A percentile compares a stretch with the other conserved stretches of the same genome.
These are phyloP conservation scores for Parmelia sp. DNA, from an alignment of 495 filamentous ascomycete genomes.

Conservation along the genomic window DNA sequence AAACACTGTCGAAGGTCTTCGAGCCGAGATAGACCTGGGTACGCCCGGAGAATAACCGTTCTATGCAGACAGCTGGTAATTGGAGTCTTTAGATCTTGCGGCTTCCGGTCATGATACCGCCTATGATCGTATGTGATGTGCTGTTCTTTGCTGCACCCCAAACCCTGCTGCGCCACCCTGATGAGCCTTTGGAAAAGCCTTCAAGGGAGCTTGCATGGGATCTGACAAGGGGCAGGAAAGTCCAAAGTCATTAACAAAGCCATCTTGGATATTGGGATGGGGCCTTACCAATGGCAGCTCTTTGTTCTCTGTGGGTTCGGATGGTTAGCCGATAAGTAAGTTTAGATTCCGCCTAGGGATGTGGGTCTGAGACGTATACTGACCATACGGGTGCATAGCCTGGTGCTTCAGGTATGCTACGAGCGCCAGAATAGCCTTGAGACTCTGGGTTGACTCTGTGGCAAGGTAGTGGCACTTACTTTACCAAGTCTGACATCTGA, in stretches of 20 bases:
- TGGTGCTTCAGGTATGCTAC: constrained; percentile 13
- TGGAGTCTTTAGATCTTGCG: constrained; percentile 31
- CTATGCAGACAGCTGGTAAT: background rate
- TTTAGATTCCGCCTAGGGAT: background rate
- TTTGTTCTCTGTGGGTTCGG: constrained; percentile 80
- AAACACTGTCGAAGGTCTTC: constrained; percentile 43
- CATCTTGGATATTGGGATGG: constrained; percentile 75
- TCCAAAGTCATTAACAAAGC: constrained; percentile 56
- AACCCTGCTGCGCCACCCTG: background rate
- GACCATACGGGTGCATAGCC: background rate
- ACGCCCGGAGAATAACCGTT: background rate
- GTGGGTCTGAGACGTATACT: constrained; percentile 5
- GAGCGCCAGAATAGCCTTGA: background rate
- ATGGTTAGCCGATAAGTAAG: constrained; percentile 58
- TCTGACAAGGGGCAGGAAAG: constrained; percentile 34
- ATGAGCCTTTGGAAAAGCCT: background rate
- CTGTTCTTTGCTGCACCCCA: background rate
- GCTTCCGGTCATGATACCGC: constrained; percentile 42
- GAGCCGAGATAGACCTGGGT: constrained; percentile 41
- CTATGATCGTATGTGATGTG: constrained; percentile 49
- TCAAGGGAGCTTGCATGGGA: background rate
- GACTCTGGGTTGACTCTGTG: background rate
- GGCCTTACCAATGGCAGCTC: constrained; percentile 74
- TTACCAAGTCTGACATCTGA: constrained; percentile 45
- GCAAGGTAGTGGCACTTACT: constrained; percentile 50